A percentile compares a stretch with the other conserved stretches of the same genome.
phyloP scores from a whole-genome alignment of 108 stramenopile species.

The Cyclotella kingstonii region DNA sequence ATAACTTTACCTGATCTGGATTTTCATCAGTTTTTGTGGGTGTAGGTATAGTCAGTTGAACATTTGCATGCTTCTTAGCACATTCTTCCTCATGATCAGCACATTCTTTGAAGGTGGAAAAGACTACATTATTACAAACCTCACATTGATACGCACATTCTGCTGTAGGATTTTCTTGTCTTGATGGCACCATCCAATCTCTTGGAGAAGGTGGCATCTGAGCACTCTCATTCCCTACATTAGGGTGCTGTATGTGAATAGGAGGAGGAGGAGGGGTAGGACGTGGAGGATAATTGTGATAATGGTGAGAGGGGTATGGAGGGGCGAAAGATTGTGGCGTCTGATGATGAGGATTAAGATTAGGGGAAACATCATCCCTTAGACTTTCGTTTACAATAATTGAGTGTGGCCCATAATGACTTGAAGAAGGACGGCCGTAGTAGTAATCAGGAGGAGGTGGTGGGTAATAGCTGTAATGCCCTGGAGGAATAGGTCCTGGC shows the following conservation, averaged over 20 bases:
- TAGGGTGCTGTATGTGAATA: not conserved
- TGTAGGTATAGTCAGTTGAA: not conserved
- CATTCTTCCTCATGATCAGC: constrained; percentile 23
- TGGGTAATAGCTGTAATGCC: constrained; percentile 10
- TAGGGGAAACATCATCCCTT: too few relatives aligned
- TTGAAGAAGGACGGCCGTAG: constrained; percentile 9
- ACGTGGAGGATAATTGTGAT: constrained; percentile 3
- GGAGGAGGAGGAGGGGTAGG: not conserved
- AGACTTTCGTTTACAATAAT: not conserved
- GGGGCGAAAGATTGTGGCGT: constrained; percentile 4
- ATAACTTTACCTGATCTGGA: not conserved
- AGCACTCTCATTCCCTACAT: not conserved
- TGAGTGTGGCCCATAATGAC: not conserved
- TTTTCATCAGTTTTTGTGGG: not conserved
- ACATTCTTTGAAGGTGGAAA: constrained; percentile 26
- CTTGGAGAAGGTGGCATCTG: constrained; percentile 1
- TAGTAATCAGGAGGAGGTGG: constrained; percentile 21
- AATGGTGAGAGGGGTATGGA: constrained; percentile 2
- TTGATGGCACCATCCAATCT: not conserved
- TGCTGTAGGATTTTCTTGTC: not conserved
- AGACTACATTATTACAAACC: constrained; percentile 21
- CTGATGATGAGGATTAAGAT: too few relatives aligned
- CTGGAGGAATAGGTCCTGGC: not conserved
- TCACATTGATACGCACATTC: constrained; percentile 34
- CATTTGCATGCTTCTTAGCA: constrained; percentile 3